Evolutionary conservation across 2,329 filamentous ascomycete species (phyloP), one percentile per base, ranked within the genome.

Genomic region (Setomelanomma holmii): DNA sequence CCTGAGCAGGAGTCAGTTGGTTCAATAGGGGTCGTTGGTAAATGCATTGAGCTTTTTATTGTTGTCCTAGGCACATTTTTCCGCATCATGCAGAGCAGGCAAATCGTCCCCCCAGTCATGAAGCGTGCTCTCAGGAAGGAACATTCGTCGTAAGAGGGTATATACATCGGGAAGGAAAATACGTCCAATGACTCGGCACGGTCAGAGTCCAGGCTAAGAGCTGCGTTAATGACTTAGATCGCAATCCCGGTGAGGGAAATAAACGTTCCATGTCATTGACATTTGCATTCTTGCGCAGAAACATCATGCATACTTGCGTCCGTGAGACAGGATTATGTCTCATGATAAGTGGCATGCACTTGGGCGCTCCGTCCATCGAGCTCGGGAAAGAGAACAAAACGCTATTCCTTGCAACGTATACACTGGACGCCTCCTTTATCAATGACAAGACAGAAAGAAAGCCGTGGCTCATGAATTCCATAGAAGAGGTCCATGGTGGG

Each of bases 41-140:
- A 10, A 19, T 35, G 46, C 27, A 38, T 36, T 42, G 56, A 58
- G 55, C 55, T 58, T 43, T 58, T 49, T 58, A 50, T 57, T 30
- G 36, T 36, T 35, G 43, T 55, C 47, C 54, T 51, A 54, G 52
- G 45, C 51, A n/a, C n/a, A 36, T 51, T 52, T 53, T 51, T 50
- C 49, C 62, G 59, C 56, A 61, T 68, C 66, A 67, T 73, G 68
- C 67, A 67, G 40, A 44, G 53, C 61, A 60, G 58, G 52, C 60
- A 69, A 53, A 63, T 51, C 61, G 62, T n/a, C 64, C 69, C 64
- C 70, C 67, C 64, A 62, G 67, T 70, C 67, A 60, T 69, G 46
- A 66, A 64, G 48, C 64, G 56, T 71, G 57, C 64, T 58, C 55
- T 60, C 51, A 40, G 36, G 46, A 49, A 33, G 41, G 53, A 40